These are phyloP conservation scores for Ulmus americana DNA, from an alignment of 331 rosid genomes.

Conservation along the genomic window DNA sequence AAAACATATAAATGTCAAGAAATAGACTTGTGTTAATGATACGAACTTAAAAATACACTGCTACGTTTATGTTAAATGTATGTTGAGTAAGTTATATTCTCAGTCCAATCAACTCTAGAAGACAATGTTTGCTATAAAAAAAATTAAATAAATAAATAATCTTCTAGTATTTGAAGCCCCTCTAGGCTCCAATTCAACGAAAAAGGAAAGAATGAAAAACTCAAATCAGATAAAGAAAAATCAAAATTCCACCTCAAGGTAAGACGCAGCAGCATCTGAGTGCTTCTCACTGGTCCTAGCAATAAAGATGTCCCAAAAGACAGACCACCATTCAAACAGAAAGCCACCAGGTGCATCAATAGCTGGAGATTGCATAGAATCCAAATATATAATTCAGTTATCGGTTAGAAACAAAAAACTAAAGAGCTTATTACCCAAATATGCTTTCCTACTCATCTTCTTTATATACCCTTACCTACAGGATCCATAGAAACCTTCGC, in stretches of 20 bases:
- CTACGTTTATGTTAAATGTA: too few species aligned
- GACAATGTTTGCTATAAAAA: too few species aligned
- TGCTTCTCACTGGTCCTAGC: conserved; percentile 49
- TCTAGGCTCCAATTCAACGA: too few species aligned
- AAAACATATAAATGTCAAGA: conserved; percentile 1
- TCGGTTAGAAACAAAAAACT: conserved; percentile 6
- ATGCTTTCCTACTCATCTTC: background rate
- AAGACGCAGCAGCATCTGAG: conserved; percentile 58
- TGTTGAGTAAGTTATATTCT: too few species aligned
- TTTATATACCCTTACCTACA: conserved; percentile 46
- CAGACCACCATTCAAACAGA: conserved; percentile 92
- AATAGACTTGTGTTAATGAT: background rate
- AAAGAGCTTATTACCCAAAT: background rate
- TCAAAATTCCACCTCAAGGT: conserved; percentile 37
- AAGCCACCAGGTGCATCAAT: conserved; percentile 66
- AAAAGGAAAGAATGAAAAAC: too few species aligned
- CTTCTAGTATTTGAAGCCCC: too few species aligned
- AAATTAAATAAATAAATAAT: too few species aligned
- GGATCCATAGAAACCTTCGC: conserved; percentile 45
- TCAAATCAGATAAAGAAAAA: background rate
- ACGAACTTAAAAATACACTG: background rate
- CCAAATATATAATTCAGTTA: conserved; percentile 10
- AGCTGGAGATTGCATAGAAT: conserved; percentile 33
- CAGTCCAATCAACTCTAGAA: too few species aligned
- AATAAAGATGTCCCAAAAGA: conserved; percentile 74